Base-by-base conservation (phyloP, 495 filamentous ascomycete species). In the Daldinia loculata region DNA sequence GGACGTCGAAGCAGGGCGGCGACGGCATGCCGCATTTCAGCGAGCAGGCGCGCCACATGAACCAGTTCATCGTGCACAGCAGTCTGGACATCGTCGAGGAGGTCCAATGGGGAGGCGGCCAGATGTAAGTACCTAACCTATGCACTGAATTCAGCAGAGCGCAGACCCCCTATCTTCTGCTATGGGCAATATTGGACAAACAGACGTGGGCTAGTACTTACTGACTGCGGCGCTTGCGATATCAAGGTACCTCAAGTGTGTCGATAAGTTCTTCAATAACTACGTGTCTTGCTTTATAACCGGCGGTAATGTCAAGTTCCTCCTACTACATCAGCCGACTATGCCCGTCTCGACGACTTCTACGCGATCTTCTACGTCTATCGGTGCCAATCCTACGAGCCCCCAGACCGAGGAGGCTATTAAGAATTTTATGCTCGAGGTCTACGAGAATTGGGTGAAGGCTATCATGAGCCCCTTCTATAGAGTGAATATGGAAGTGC, bases 381-480 rank as follows among this genome's bases (percentile, higher is more conserved):
- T 94, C 51, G 91, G 88, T 22, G 89, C 91, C 52, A 97, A 95
- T 76, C 93, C 94, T 2, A 94, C 90, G 0, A 87, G 87, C 34
- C 89, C 93, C 30, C 92, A 94, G 80, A 94, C 93, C 5, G 95
- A 99, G 81, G 95, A 99, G 78, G 95, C 95, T 0, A 91, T 98
- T 66, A 86, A 92, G 74, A 90, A 91, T 79, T 99, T 99, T 82
- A 96, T 99, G 82, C 84, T 83, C 5, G 95, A 99, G 76, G 91
- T 97, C 12, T 98, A 97, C 79, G 95, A 98, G 79, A 89, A 85
- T 64, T 99, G 95, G 87, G 85, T 97, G 51, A 99, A 99, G 85
- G 91, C 93, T n/a, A 87, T 94, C 41, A 98, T 99, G 95, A 97
- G 88, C 78, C 95, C 95, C 36, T 99, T 99, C 80, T 97, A 96